Evolutionary conservation across 768 basidiomycete species (phyloP), one percentile per base, ranked within the genome.

Genomic region (Tricholoma hemisulphureum): DNA sequence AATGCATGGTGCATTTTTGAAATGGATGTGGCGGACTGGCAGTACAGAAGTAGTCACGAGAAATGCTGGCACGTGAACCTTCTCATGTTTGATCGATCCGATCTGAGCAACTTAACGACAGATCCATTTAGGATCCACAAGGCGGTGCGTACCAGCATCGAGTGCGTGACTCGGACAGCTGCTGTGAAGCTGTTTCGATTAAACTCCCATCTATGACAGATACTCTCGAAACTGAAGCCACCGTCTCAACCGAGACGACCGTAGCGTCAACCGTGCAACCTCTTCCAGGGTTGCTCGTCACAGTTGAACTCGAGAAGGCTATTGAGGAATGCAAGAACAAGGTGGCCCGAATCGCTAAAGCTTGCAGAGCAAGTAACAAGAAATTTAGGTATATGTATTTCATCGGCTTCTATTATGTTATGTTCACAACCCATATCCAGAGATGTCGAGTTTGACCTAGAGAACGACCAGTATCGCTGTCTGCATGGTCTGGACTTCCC

Each of bases 401-500:
- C 13, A 41, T 24, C n/a, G n/a, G 34, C 3, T 18, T 51, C 3
- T 46, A 28, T 48, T 62, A 62, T 14, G 58, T 63, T 5, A 57
- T 65, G 1, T 61, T 62, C 20, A 32, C 32, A 8, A 32, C 6
- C 50, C 20, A 24, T 20, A 39, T 31, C 43, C 58, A 85, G 83
- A 53, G 83, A 85, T 61, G 70, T 80, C 48, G 83, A 83, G 58
- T 84, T 84, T 59, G 83, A 85, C 59, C 68, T 85, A 11, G 81
- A 83, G 66, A 80, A 80, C 32, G 82, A 84, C 65, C 67, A 69
- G 51, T 71, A 78, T 4, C 69, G 75, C 7, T 84, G 83, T 65
- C 71, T 85, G 16, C 66, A 81, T 67, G 74, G 75, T 2, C 68
- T 80, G 5, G 68, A 68, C 8, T 60, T 64, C 23, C 62, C 59